A percentile compares a stretch with the other conserved stretches of the same genome.
Evolutionary conservation across 2,329 filamentous ascomycete genomes (phyloP).

Genomic region (Plenodomus tracheiphilus): DNA sequence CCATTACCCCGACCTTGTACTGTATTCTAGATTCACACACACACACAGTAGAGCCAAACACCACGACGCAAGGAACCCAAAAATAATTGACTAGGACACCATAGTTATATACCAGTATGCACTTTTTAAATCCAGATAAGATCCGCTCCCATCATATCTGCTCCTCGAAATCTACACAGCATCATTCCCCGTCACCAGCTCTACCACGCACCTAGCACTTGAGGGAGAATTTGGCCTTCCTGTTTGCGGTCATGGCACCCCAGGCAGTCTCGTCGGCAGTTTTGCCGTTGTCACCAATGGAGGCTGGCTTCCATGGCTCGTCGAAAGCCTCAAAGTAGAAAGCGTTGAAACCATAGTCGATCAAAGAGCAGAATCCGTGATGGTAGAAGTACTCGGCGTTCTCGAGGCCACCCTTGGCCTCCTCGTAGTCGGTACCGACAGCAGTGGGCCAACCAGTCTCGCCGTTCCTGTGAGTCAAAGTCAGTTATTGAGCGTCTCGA

Average conservation of each 20-base stretch:
- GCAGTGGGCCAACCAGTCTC: conserved; percentile 30
- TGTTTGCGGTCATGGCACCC: conserved; percentile 67
- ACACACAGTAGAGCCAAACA: not conserved
- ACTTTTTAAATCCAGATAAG: not conserved
- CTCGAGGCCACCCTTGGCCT: conserved; percentile 61
- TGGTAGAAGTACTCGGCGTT: conserved; percentile 66
- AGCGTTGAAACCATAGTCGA: conserved; percentile 68
- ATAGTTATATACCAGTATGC: not conserved
- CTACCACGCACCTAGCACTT: conserved; percentile 44
- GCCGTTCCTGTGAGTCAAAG: conserved; percentile 9
- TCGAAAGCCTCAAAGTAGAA: conserved; percentile 78
- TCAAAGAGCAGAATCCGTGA: conserved; percentile 64
- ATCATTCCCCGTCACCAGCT: not conserved
- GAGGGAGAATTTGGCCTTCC: conserved; percentile 60
- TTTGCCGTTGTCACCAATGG: conserved; percentile 65
- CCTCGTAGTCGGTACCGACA: conserved; percentile 64
- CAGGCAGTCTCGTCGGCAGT: conserved; percentile 67
- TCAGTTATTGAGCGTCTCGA: not conserved
- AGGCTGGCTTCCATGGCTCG: conserved; percentile 70
- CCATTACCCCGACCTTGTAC: not conserved
- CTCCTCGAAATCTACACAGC: not conserved
- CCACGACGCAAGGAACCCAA: not conserved
- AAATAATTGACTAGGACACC: not conserved
- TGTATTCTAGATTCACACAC: not conserved
- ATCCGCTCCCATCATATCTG: not conserved